Conservation (phyloP, 345 rosid species). For the Populus tremula region DNA sequence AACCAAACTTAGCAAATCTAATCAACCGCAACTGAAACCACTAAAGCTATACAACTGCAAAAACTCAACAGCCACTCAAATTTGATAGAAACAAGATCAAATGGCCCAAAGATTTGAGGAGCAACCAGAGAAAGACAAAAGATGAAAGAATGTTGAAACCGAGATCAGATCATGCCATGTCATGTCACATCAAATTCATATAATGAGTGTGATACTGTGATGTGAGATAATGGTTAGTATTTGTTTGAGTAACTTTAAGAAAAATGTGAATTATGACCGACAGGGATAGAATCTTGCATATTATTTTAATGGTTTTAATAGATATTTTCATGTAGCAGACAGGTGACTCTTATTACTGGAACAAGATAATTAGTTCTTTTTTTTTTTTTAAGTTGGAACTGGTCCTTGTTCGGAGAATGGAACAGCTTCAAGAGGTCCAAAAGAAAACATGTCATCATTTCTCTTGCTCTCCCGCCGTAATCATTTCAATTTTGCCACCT, state of each 20-base stretch:
- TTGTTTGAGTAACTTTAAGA: neutral
- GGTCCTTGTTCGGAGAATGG: conserved; percentile 27
- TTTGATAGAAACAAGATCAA: neutral
- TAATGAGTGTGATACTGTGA: neutral
- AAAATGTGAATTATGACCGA: conserved; percentile 6
- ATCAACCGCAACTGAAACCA: neutral
- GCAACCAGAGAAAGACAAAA: neutral
- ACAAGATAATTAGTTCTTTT: conserved; percentile 10
- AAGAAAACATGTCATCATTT: conserved; percentile 16
- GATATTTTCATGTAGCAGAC: neutral
- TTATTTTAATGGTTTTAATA: neutral
- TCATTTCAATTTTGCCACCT: conserved; percentile 23
- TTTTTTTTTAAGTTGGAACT: conserved; percentile 1
- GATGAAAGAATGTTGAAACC: neutral
- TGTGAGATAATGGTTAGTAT: neutral
- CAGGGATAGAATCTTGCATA: conserved; percentile 29
- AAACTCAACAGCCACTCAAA: neutral
- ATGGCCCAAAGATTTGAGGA: neutral
- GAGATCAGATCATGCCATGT: conserved; percentile 1
- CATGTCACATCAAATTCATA: neutral
- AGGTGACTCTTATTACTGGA: neutral
- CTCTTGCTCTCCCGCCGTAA: conserved; percentile 37
- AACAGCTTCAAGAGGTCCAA: conserved; percentile 3
- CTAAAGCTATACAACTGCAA: neutral
- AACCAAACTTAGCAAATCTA: too few relatives aligned